Evolutionary conservation across 2,329 filamentous ascomycete species (phyloP), one percentile per base, ranked within the genome.

Genomic region (Aspergillus latus): DNA sequence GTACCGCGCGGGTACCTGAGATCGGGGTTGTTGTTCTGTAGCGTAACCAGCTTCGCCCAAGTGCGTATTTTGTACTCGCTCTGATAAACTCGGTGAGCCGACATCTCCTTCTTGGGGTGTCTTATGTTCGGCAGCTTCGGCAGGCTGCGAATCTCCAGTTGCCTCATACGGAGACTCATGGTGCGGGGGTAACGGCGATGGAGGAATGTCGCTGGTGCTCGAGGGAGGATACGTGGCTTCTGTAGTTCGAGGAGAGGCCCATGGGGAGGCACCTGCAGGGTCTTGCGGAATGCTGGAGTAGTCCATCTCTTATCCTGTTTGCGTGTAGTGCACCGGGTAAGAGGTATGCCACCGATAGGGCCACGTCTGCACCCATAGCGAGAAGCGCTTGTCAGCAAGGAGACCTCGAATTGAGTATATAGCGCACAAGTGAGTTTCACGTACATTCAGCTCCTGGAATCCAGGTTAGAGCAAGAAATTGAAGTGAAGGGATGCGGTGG

Each of bases 261-360:
- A 89, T 52, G 87, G 87, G 37, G 85, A 87, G 54, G 77, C 64
- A 52, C 80, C 85, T 37, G 77, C 77, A 32, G 81, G 78, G 65
- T 87, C 84, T 62, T 82, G 75, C 52, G 80, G 76, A 50, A 84
- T 75, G 34, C 78, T 71, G 54, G 85, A 85, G 71, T 89, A 89
- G 70, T 89, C 87, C 87, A 89, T 89, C 16, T 52, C 29, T 46
- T 45, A 56, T 55, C 26, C 21, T 34, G 21, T 46, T 44, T 58
- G 50, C 21, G 21, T 59, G 54, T 52, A 60, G 54, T 59, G 56
- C 46, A 40, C 29, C 42, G 43, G 58, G 59, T 62, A 50, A 39
- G 32, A 57, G 50, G 34, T 61, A 43, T 56, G 60, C 57, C 53
- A 59, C 56, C 44, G 54, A 56, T 58, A 49, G 43, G 51, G 59